Base-by-base conservation (phyloP, 148 eudicot genomes). In the Silene uniflora region DNA sequence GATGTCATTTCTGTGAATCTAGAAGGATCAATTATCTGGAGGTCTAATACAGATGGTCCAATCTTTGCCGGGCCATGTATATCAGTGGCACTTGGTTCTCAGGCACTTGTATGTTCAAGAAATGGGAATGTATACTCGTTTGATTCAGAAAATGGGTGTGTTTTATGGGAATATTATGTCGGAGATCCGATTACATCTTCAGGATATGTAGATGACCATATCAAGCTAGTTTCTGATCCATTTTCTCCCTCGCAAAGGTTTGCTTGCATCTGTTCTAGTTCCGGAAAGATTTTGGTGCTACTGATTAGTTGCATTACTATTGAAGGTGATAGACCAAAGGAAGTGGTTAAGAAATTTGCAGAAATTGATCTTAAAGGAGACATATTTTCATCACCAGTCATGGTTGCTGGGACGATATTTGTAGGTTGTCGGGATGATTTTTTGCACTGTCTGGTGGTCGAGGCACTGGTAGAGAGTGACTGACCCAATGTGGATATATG, bases 381-480 rank as follows among this genome's bases (percentile, higher is more conserved):
- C 70, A 77, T 94, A 69, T 91, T 91, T 80, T 94, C 98, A 46
- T 94, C 98, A 18, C 97, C 97, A 0, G 88, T 94, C 58, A 90
- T 94, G 97, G 82, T 90, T 72, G 93, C 91, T 59, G 98, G 97
- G 63, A 89, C 78, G 79, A 80, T 94, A 75, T 90, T 91, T 75
- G 91, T 94, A 55, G 98, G 98, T 70, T 92, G 97, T 62, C 90
- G 97, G 82, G 98, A 91, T 84, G 97, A 94, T 81, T 86, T 82
- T 80, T 62, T 91, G 78, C 86, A 90, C 66, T 90, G 97, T 56
- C 77, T 91, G 63, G 72, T 76, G 72, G 81, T 83, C 39, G 85
- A 84, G 62, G 79, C 75, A 5, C 24, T 29, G 39, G 10, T 59
- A 19, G 62, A 73, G 12, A 35, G 69, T 68, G 73, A 72, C 79